These are phyloP conservation scores for Tritrichomonas foetus DNA, from an alignment of 208 protist species.

Conservation along the genomic window DNA sequence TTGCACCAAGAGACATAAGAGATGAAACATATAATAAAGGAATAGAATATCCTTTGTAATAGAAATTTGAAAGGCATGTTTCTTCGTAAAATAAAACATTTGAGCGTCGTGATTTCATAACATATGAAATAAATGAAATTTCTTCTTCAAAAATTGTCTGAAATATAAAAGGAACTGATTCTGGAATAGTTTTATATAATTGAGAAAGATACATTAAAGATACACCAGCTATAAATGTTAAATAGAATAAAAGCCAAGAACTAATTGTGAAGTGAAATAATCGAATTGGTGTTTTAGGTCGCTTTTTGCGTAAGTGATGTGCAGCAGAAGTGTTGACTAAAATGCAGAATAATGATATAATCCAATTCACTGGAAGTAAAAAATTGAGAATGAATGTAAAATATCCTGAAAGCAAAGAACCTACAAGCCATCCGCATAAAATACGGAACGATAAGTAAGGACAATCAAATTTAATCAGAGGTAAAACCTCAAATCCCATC, in stretches of 20 bases:
- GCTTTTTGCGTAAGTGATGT: background rate
- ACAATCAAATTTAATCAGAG: background rate
- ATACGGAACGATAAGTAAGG: background rate
- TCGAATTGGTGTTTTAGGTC: background rate
- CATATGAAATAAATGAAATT: background rate
- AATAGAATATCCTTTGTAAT: conserved; percentile 27
- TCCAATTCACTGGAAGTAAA: background rate
- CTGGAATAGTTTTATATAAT: background rate
- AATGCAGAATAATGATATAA: background rate
- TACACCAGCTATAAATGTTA: background rate
- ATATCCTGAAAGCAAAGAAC: background rate
- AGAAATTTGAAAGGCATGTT: background rate
- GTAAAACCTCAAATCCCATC: background rate
- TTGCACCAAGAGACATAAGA: background rate
- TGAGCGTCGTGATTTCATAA: background rate
- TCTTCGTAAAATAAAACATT: background rate
- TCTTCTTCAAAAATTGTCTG: background rate
- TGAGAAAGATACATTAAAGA: background rate
- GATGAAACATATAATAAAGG: background rate
- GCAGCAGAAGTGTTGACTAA: background rate
- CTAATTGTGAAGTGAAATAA: background rate
- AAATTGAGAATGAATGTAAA: background rate
- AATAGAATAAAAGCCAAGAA: background rate
- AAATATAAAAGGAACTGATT: background rate
- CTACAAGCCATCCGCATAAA: background rate